A percentile compares a stretch with the other conserved stretches of the same genome.
Conservation (phyloP, 495 filamentous ascomycete species). For the Podospora conica region DNA sequence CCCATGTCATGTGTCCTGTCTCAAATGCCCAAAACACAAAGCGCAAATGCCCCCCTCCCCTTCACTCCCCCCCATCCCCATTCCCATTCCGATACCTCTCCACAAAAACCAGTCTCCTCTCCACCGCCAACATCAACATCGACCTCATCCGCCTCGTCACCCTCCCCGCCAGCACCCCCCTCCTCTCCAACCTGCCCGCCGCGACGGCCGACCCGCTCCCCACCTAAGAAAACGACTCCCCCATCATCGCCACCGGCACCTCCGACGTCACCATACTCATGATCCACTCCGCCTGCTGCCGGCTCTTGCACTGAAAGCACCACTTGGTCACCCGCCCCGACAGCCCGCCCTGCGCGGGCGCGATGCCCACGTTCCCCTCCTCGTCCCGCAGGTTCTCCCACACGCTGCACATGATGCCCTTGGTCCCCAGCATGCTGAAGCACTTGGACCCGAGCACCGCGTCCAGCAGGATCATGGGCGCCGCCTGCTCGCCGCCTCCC, state of each 20-base stretch:
- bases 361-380: conserved; percentile 59
- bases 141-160: neutral
- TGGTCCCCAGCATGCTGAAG: conserved; percentile 75
- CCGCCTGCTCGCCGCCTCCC: conserved; percentile 42
- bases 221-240: conserved; percentile 9
- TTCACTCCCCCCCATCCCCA: neutral
- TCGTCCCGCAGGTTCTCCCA: conserved; percentile 74
- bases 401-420: conserved; percentile 80
- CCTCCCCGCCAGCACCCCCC: neutral
- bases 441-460: conserved; percentile 74
- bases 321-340: conserved; percentile 66
- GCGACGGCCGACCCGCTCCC: neutral
- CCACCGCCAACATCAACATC: neutral
- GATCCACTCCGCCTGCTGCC: conserved; percentile 41
- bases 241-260: conserved; percentile 35
- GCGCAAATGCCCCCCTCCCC: neutral
- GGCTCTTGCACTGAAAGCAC: conserved; percentile 64
- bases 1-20: neutral
- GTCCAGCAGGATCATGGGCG: conserved; percentile 64
- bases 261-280: conserved; percentile 40
- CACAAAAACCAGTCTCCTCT: neutral
- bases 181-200: too few relatives aligned
- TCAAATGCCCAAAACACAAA: neutral
- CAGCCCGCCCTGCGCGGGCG: conserved; percentile 65
- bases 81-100: conserved; percentile 2